These are phyloP conservation scores for Silene latifolia DNA, from an alignment of 148 eudicot genomes.

Conservation along the genomic window DNA sequence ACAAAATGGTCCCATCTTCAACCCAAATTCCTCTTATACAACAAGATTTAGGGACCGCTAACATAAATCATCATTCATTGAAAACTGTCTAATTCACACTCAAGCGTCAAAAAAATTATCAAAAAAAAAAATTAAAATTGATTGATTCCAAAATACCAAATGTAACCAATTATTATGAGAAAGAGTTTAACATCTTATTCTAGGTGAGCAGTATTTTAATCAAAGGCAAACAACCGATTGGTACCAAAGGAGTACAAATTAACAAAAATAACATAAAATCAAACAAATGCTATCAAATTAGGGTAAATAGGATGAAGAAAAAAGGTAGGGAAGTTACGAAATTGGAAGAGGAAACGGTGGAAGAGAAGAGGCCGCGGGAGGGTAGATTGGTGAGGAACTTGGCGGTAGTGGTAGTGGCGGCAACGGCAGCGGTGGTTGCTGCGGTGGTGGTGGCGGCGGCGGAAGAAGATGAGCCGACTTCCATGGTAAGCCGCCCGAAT, in stretches of 20 bases:
- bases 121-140: too few relatives aligned
- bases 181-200: too few relatives aligned
- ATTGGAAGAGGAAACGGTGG: conserved; percentile 58
- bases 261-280: neutral
- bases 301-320: neutral
- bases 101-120: too few relatives aligned
- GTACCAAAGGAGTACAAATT: neutral
- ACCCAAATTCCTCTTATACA: neutral
- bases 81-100: too few relatives aligned
- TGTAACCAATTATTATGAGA: neutral
- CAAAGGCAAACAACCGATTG: neutral
- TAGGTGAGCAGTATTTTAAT: neutral
- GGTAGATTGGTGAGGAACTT: conserved; percentile 62
- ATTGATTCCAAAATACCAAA: neutral
- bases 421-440: conserved; percentile 17
- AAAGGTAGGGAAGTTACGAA: conserved; percentile 37
- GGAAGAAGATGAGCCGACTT: conserved; percentile 30
- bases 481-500: conserved; percentile 29
- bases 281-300: neutral
- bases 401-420: conserved; percentile 35
- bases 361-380: conserved; percentile 77
- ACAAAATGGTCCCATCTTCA: neutral
- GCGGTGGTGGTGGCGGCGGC: conserved; percentile 14
- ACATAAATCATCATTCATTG: too few relatives aligned
- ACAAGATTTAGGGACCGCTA: too few relatives aligned